phyloP scores from a whole-genome alignment of 1,139 yeast genomes.

The Taphrina flavorubra region DNA sequence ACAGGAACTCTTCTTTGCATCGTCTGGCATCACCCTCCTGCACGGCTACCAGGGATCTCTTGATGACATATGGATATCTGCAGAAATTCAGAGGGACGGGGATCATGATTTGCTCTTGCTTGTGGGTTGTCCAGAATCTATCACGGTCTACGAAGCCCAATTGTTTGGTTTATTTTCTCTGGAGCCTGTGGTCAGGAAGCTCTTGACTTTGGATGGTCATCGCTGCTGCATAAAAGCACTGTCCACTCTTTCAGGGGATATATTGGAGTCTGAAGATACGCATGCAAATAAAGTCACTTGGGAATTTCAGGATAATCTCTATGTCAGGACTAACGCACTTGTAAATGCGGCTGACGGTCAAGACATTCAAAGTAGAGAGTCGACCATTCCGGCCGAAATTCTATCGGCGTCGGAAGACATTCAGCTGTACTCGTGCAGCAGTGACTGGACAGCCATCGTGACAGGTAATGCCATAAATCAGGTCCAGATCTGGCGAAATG shows the following conservation, averaged over 20 bases:
- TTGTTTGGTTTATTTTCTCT: neutral
- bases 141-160: slow-evolving; percentile 8
- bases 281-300: neutral
- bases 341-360: neutral
- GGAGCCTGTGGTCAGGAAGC: neutral
- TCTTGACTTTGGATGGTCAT: slow-evolving; percentile 10
- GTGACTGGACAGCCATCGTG: slow-evolving; percentile 8
- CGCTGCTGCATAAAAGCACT: neutral
- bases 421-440: neutral
- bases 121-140: slow-evolving; percentile 9
- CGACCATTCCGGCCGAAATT: neutral
- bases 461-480: neutral
- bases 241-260: neutral
- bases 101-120: slow-evolving; percentile 30
- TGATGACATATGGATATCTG: slow-evolving; percentile 26
- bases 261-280: neutral
- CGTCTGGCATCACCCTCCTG: neutral
- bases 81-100: slow-evolving; percentile 22
- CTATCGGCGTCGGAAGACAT: neutral
- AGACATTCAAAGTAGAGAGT: neutral
- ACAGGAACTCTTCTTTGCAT: slow-evolving; percentile 43
- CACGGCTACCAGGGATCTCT: slow-evolving; percentile 50
- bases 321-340: neutral
- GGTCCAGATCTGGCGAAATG: slow-evolving; percentile 21
- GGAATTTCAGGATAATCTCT: neutral